Evolutionary conservation across 164 flowering plant genomes (phyloP).

Genomic region (Stephania japonica): DNA sequence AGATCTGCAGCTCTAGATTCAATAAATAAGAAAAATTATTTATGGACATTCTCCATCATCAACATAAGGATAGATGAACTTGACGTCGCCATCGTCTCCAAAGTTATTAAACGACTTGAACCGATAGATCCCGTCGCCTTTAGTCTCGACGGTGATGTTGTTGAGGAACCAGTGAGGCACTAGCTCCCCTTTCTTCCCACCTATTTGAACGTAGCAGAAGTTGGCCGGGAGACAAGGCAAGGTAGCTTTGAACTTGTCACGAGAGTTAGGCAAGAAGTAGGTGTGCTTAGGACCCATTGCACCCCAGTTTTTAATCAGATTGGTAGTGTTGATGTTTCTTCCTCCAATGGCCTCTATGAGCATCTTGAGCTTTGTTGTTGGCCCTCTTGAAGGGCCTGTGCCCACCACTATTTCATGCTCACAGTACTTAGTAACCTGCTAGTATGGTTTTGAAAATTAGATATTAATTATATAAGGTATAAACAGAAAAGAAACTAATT

Average conservation of each 20-base stretch:
- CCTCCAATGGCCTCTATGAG: background rate
- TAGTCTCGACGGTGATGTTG: conserved; percentile 8
- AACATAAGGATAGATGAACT: background rate
- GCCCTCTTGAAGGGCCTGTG: conserved; percentile 11
- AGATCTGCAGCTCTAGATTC: too few relatives aligned
- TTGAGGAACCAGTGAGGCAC: conserved; percentile 12
- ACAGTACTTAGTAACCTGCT: background rate
- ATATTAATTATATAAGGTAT: too few relatives aligned
- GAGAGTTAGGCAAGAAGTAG: conserved; percentile 9
- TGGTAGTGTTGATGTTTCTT: conserved; percentile 4
- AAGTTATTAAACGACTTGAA: background rate
- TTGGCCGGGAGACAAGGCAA: conserved; percentile 3
- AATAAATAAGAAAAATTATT: background rate
- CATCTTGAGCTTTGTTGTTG: conserved; percentile 9
- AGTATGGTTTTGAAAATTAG: background rate
- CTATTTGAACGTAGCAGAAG: conserved; percentile 9
- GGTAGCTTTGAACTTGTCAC: conserved; percentile 3
- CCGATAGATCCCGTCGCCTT: conserved; percentile 1
- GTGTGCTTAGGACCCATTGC: conserved; percentile 10
- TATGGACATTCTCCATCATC: conserved; percentile 8
- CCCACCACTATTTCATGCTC: conserved; percentile 12
- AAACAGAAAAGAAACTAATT: background rate
- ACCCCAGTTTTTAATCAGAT: conserved; percentile 9
- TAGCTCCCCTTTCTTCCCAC: conserved; percentile 15
- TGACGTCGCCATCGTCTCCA: background rate